Evolutionary conservation across 352 stramenopile species (phyloP).

Genomic region (Phytophthora cajani): DNA sequence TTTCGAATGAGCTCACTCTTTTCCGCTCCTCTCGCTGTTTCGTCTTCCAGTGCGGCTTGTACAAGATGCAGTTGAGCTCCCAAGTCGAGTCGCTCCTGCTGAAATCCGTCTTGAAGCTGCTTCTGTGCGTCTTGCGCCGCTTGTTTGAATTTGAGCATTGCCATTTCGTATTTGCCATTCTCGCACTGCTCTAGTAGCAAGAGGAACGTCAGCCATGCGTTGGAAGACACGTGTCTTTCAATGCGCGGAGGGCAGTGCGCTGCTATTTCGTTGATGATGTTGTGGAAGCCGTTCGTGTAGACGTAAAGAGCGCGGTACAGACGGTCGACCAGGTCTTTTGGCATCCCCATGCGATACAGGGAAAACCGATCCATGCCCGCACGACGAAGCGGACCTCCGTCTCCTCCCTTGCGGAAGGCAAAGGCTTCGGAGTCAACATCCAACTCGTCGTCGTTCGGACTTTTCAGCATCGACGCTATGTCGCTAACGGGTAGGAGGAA

Average conservation of each 20-base stretch:
- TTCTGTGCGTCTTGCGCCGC: constrained; percentile 60
- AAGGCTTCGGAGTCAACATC: constrained; percentile 50
- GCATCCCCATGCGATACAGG: constrained; percentile 77
- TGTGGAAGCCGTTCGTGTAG: constrained; percentile 88
- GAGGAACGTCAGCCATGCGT: constrained; percentile 81
- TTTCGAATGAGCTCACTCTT: constrained; percentile 63
- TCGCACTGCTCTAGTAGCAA: constrained; percentile 82
- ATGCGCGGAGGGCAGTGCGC: constrained; percentile 65
- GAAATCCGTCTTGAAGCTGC: constrained; percentile 59
- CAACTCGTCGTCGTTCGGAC: constrained; percentile 37
- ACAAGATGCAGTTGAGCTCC: constrained; percentile 38
- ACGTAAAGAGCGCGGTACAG: constrained; percentile 86
- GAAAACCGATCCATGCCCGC: constrained; percentile 78
- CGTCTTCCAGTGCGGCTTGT: constrained; percentile 42
- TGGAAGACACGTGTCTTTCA: constrained; percentile 82
- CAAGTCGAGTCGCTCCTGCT: constrained; percentile 45
- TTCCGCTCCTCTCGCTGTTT: constrained; percentile 42
- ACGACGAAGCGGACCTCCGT: constrained; percentile 51
- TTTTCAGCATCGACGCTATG: constrained; percentile 49
- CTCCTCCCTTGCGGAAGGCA: constrained; percentile 49
- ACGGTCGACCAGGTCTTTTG: constrained; percentile 77
- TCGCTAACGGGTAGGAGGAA: constrained; percentile 64
- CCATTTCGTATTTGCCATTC: constrained; percentile 85
- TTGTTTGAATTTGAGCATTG: constrained; percentile 88
- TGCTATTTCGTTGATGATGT: constrained; percentile 83